These are phyloP conservation scores for Pestalotiopsis sp. DNA, from an alignment of 2,329 filamentous ascomycete species.

Conservation along the genomic window DNA sequence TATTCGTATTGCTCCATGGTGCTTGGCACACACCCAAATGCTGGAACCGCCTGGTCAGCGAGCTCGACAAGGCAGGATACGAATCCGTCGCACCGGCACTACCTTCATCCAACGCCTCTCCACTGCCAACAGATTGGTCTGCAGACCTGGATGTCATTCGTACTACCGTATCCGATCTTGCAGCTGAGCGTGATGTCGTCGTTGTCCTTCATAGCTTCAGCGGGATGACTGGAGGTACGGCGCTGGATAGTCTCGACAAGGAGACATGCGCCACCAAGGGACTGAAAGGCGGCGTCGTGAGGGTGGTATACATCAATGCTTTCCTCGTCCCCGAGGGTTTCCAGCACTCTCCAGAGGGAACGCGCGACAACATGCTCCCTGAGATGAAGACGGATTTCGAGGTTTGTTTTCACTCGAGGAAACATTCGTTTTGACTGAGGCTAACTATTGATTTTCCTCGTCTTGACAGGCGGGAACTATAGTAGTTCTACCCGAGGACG, in stretches of 20 bases:
- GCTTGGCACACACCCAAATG: not conserved
- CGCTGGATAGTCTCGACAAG: constrained; percentile 26
- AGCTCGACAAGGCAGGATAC: constrained; percentile 16
- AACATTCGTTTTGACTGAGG: too few relatives aligned
- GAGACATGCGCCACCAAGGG: constrained; percentile 15
- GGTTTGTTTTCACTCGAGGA: constrained; percentile 14
- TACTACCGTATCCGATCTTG: constrained; percentile 18
- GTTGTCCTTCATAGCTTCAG: constrained; percentile 28
- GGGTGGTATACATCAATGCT: constrained; percentile 25
- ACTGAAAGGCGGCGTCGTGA: constrained; percentile 23
- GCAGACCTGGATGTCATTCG: constrained; percentile 22
- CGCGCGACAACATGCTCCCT: constrained; percentile 2
- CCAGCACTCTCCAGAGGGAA: constrained; percentile 22
- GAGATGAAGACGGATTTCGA: not conserved
- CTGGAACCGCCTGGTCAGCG: not conserved
- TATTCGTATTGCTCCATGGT: constrained; percentile 5
- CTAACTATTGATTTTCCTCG: not conserved
- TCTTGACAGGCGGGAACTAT: constrained; percentile 21
- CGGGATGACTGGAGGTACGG: constrained; percentile 26
- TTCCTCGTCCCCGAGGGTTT: constrained; percentile 28
- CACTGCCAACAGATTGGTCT: constrained; percentile 23
- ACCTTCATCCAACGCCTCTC: constrained; percentile 21
- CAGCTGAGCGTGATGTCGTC: constrained; percentile 22
- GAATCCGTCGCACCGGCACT: constrained; percentile 21
- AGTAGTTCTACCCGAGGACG: constrained; percentile 23